Conservation (phyloP, 164 flowering plant genomes). For the Amborella trichopoda region DNA sequence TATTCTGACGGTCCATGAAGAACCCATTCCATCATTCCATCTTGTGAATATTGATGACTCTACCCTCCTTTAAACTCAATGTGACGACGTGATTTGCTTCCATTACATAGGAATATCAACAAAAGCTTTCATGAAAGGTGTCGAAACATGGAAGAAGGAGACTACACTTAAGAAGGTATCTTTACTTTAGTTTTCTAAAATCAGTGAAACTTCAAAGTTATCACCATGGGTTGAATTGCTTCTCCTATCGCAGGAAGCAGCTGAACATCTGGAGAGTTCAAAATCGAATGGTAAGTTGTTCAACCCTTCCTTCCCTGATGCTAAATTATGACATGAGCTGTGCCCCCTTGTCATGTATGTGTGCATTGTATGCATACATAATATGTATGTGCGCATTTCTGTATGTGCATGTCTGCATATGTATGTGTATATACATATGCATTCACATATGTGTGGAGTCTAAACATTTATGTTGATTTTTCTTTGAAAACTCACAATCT, state of each 20-base stretch:
- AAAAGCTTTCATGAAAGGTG: slow-evolving; percentile 79
- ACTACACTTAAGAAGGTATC: slow-evolving; percentile 65
- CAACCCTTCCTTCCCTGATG: not conserved
- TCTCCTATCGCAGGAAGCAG: slow-evolving; percentile 47
- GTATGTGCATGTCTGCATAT: not conserved
- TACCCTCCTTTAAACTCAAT: not conserved
- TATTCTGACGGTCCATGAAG: not conserved
- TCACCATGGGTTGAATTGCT: not conserved
- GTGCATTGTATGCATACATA: not conserved
- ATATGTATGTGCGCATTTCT: not conserved
- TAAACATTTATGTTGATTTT: not conserved
- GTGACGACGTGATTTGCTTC: not conserved
- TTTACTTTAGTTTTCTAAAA: not conserved
- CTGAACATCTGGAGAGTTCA: slow-evolving; percentile 17
- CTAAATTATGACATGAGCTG: not conserved
- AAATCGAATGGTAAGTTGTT: slow-evolving; percentile 33
- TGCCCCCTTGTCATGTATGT: not conserved
- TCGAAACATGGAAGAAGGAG: slow-evolving; percentile 93
- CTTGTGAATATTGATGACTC: slow-evolving; percentile 3
- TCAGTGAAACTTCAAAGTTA: not conserved
- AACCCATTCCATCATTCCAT: not conserved
- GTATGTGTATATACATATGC: not conserved
- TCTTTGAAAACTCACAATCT: not conserved
- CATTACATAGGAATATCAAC: slow-evolving; percentile 69
- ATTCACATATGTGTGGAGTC: not conserved